Percentiles rank a stretch among this genome's conserved stretches.
Evolutionary conservation across 495 filamentous ascomycete species (phyloP).

Genomic region (Geoglossum glabrum): DNA sequence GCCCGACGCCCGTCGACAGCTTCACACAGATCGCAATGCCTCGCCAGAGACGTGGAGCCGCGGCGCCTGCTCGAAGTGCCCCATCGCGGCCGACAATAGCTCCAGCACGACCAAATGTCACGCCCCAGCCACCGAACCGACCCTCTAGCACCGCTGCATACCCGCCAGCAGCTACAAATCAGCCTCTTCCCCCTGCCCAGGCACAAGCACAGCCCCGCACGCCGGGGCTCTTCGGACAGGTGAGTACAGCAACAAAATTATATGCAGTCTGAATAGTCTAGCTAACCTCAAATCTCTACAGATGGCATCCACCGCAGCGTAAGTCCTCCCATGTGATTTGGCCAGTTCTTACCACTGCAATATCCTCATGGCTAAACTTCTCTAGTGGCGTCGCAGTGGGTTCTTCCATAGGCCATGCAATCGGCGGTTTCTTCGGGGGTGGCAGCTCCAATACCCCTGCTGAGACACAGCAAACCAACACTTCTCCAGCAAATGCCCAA

Average conservation of each 20-base stretch:
- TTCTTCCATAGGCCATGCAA: constrained; percentile 82
- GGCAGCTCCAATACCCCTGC: constrained; percentile 37
- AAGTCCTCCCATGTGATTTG: constrained; percentile 9
- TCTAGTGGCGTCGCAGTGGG: constrained; percentile 84
- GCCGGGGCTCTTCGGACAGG: constrained; percentile 22
- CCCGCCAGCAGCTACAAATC: constrained; percentile 12
- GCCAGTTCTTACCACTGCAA: neutral
- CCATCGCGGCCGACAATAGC: constrained; percentile 15
- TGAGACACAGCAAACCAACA: constrained; percentile 27
- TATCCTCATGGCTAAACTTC: constrained; percentile 7
- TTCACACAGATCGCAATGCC: constrained; percentile 1
- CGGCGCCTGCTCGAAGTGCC: constrained; percentile 5
- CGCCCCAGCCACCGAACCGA: constrained; percentile 14
- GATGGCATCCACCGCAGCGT: constrained; percentile 27
- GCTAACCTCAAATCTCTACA: neutral
- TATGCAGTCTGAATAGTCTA: neutral
- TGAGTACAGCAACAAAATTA: neutral
- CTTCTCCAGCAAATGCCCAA: constrained; percentile 21
- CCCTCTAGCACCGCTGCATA: constrained; percentile 18
- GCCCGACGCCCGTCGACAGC: neutral
- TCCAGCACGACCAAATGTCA: constrained; percentile 8
- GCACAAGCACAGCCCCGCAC: constrained; percentile 3
- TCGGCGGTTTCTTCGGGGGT: constrained; percentile 71
- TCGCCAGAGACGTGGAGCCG: constrained; percentile 7
- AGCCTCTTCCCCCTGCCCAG: constrained; percentile 9